Percentiles rank a stretch among this genome's conserved stretches.
phyloP scores from a whole-genome alignment of 192 early-diverging fungal species.

The Powellomyces hirtus region DNA sequence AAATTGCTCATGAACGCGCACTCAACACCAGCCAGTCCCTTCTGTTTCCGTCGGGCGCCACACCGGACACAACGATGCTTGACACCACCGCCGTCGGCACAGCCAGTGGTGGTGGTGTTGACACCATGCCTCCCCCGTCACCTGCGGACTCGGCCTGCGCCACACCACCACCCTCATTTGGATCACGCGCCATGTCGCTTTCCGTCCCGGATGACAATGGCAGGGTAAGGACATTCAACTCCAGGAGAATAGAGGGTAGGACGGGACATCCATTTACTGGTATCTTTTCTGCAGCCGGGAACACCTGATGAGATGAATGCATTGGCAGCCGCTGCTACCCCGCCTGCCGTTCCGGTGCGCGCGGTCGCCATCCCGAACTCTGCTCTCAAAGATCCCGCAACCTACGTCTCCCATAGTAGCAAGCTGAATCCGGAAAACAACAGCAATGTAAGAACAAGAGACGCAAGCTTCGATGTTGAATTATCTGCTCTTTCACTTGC shows the following conservation, averaged over 20 bases:
- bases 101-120: too few species aligned
- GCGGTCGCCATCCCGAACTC: slow-evolving; percentile 32
- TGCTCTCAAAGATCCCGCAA: slow-evolving; percentile 39
- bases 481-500: too few species aligned
- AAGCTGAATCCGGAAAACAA: slow-evolving; percentile 46
- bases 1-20: slow-evolving; percentile 28
- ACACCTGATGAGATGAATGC: not conserved
- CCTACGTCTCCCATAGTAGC: slow-evolving; percentile 37
- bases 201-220: not conserved
- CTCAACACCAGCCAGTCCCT: slow-evolving; percentile 1
- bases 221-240: not conserved
- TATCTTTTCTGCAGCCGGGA: not conserved
- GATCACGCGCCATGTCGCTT: not conserved
- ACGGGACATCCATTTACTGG: not conserved
- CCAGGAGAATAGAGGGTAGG: not conserved
- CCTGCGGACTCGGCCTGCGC: not conserved
- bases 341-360: slow-evolving; percentile 25
- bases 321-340: too few species aligned
- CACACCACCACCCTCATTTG: not conserved
- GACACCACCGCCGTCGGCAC: too few species aligned
- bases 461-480: too few species aligned
- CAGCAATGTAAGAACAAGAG: not conserved
- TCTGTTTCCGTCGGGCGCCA: too few species aligned
- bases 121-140: not conserved
- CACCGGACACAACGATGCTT: too few species aligned